Evolutionary conservation across 345 rosid species (phyloP).

Genomic region (Moringa oleifera): DNA sequence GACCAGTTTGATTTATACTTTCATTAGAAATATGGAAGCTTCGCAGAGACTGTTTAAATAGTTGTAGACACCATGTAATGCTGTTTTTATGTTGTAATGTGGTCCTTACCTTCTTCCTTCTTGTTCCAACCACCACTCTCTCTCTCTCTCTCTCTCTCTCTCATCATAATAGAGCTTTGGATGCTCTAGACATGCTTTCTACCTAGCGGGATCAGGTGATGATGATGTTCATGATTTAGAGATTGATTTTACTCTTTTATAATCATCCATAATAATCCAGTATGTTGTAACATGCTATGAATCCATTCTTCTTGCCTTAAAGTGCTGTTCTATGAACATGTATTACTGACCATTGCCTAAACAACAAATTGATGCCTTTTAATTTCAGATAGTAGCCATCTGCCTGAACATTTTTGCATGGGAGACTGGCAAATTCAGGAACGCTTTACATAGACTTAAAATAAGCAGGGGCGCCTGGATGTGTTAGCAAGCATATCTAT

Average conservation of each 20-base stretch:
- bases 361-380: too few relatives aligned
- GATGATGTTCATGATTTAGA: too few relatives aligned
- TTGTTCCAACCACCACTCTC: neutral
- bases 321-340: neutral
- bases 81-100: conserved; percentile 15
- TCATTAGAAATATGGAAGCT: conserved; percentile 32
- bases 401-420: neutral
- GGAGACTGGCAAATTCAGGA: neutral
- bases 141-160: neutral
- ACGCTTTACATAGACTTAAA: neutral
- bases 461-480: too few relatives aligned
- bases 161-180: too few relatives aligned
- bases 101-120: conserved; percentile 18
- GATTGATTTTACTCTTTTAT: too few relatives aligned
- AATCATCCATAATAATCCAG: too few relatives aligned
- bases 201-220: too few relatives aligned
- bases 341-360: too few relatives aligned
- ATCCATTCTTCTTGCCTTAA: neutral
- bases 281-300: too few relatives aligned
- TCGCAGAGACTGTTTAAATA: conserved; percentile 29
- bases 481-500: neutral
- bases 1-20: conserved; percentile 25
- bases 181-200: too few relatives aligned
- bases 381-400: neutral
- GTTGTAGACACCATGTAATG: conserved; percentile 19